Conservation (phyloP, 495 filamentous ascomycete genomes). For the Hypoxylon trugodes region DNA sequence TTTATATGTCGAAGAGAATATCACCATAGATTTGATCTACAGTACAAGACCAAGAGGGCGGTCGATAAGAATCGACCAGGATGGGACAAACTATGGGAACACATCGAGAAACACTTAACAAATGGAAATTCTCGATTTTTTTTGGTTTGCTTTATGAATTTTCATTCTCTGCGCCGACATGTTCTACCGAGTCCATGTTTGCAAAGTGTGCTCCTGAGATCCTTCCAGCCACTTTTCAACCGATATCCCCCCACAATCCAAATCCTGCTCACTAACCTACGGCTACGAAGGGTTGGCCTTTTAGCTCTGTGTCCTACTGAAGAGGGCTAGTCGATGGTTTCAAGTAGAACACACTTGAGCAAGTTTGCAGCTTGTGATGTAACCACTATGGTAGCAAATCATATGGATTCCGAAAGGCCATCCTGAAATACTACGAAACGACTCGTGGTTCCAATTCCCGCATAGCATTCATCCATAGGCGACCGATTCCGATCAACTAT, state of each 20-base stretch:
- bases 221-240: conserved; percentile 8
- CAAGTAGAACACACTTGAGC: conserved; percentile 7
- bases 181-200: conserved; percentile 11
- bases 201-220: conserved; percentile 13
- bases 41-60: background rate
- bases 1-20: background rate
- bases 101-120: conserved; percentile 12
- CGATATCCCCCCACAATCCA: background rate
- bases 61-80: background rate
- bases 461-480: background rate
- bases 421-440: conserved; percentile 18
- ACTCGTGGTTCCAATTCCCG: conserved; percentile 17
- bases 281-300: conserved; percentile 3
- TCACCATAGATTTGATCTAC: background rate
- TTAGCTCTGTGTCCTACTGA: background rate
- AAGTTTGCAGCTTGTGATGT: conserved; percentile 4
- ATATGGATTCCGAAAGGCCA: conserved; percentile 20
- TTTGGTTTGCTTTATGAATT: conserved; percentile 7
- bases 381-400: conserved; percentile 21
- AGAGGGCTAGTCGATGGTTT: conserved; percentile 17
- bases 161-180: conserved; percentile 24
- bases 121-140: conserved; percentile 15
- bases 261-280: conserved; percentile 24
- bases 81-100: conserved; percentile 3
- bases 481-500: background rate